Evolutionary conservation across 495 filamentous ascomycete species (phyloP), one percentile per base, ranked within the genome.

Genomic region (Talaromyces stipitatus): DNA sequence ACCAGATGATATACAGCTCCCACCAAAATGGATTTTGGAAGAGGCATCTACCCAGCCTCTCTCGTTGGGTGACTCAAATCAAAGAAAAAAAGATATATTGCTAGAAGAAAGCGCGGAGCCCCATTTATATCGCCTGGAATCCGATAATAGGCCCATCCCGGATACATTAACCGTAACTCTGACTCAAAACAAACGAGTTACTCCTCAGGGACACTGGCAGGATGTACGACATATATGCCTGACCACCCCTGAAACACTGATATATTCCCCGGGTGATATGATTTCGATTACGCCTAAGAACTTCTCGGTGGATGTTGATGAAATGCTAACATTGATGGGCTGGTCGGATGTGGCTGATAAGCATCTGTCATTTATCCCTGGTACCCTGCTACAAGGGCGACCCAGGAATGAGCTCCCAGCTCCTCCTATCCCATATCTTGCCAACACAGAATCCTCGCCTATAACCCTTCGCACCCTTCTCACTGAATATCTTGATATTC

Each of bases 211-310:
- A 6, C 94, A 99, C 68, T 97, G 90, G 87, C 94, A 99, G 69
- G 95, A 97, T 75, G 94, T 97, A 28, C 85, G 94, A 2, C 81
- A 85, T 51, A 70, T 97, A n/a, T 68, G 66, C 1, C 73, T 96
- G 14, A 74, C 75, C 0, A 66, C 85, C 2, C 58, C 74, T 0
- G 65, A 74, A 9, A 60, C 67, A 1, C 58, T 80, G 12, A 57
- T 66, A 0, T 83, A 85, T 56, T 61, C 63, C 0, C 91, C 95
- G 0, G 91, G 92, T 3, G 86, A 94, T 56, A 82, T 87, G 16
- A 69, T 94, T 45, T 78, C 83, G 8, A 82, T 99, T 33, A 90
- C 84, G 27, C 94, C 94, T 1, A 92, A 95, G 66, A 97, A 96
- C 64, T 89, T 87, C 55, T 72, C 85, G 0, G 69, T 79, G 30